Conservation (phyloP, 805 yeast genomes). For the Wickerhamomyces ciferrii region DNA sequence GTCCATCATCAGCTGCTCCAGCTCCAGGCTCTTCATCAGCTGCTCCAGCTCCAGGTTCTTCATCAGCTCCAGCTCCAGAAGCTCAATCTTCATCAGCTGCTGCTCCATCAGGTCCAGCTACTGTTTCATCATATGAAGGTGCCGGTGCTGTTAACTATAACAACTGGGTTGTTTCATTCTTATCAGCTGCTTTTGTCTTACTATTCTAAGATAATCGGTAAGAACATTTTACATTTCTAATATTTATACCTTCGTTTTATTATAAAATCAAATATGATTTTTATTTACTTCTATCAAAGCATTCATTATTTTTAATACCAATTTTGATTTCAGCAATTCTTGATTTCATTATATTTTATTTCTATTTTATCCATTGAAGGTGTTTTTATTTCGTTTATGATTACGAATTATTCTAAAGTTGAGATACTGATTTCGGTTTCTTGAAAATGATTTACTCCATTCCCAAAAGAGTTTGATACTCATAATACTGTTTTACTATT, state of each 20-base stretch:
- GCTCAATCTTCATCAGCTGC: not conserved
- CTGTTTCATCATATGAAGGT: not conserved
- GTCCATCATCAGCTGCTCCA: not conserved
- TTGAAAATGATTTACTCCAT: not conserved
- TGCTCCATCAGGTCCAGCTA: not conserved
- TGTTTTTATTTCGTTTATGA: not conserved
- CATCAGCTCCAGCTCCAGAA: not conserved
- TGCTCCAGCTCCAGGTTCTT: not conserved
- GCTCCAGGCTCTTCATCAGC: not conserved
- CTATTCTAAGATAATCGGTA: not conserved
- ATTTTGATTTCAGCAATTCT: not conserved
- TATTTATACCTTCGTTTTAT: not conserved
- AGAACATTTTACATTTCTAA: not conserved
- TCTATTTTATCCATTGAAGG: not conserved
- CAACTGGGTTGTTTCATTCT: not conserved
- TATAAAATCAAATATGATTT: too few relatives aligned
- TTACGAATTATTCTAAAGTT: too few relatives aligned
- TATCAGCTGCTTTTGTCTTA: not conserved
- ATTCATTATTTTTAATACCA: not conserved
- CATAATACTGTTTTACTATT: not conserved
- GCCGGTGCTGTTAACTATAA: not conserved
- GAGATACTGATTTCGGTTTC: not conserved
- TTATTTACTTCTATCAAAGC: not conserved
- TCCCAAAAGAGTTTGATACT: not conserved
- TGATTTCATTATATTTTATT: not conserved